phyloP scores from a whole-genome alignment of 2,329 filamentous ascomycete species.

The Pyrenophora graminea region DNA sequence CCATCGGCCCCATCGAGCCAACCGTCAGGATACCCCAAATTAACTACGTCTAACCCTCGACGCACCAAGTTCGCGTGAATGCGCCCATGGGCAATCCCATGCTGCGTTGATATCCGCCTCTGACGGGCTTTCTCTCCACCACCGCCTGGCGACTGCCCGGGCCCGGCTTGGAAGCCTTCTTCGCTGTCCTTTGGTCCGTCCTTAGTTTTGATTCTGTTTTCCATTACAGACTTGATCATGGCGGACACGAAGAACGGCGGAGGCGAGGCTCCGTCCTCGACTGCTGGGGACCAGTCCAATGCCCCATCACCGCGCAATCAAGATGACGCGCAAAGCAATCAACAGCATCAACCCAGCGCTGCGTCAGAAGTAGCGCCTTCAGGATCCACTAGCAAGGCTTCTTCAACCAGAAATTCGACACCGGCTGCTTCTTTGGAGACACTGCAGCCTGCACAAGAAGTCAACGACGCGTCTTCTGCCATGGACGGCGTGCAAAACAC shows the following conservation, averaged over 20 bases:
- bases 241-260: constrained; percentile 45
- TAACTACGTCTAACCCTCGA: constrained; percentile 20
- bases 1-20: constrained; percentile 26
- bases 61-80: constrained; percentile 36
- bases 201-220: constrained; percentile 23
- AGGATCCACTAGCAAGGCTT: constrained; percentile 40
- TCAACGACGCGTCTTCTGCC: constrained; percentile 34
- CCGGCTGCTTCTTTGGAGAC: constrained; percentile 35
- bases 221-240: constrained; percentile 33
- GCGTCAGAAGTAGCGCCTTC: constrained; percentile 35
- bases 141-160: constrained; percentile 34
- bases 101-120: constrained; percentile 44
- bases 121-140: constrained; percentile 33
- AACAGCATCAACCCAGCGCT: constrained; percentile 23
- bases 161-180: constrained; percentile 24
- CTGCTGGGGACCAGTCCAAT: constrained; percentile 35
- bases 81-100: constrained; percentile 42
- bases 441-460: constrained; percentile 27
- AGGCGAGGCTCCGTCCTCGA: constrained; percentile 41
- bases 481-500: constrained; percentile 36
- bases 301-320: constrained; percentile 36
- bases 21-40: constrained; percentile 10
- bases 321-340: constrained; percentile 34
- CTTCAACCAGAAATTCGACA: constrained; percentile 43
- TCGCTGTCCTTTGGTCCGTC: constrained; percentile 26